These are phyloP conservation scores for Cicer bijugum DNA, from an alignment of 306 rosid species.

Conservation along the genomic window DNA sequence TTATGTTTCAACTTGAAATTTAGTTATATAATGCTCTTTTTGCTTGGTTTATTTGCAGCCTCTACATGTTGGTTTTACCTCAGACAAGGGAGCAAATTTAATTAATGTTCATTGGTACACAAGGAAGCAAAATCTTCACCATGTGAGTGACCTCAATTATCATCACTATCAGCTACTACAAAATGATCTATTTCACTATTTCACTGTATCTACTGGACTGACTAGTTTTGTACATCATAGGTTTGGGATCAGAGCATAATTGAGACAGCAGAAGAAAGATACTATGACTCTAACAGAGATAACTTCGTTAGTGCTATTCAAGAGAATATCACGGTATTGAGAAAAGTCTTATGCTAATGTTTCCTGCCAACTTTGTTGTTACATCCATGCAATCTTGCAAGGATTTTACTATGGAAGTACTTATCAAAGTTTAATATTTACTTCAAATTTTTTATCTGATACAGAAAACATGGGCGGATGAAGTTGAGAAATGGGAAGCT, in stretches of 20 bases:
- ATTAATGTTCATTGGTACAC: conserved; percentile 80
- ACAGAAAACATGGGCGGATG: conserved; percentile 69
- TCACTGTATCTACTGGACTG: background rate
- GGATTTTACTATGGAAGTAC: background rate
- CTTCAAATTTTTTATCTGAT: conserved; percentile 6
- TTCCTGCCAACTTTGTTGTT: background rate
- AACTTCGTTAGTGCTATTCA: conserved; percentile 59
- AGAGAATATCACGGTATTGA: conserved; percentile 62
- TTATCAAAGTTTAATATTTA: background rate
- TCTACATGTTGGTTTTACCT: conserved; percentile 86
- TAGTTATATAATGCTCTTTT: conserved; percentile 15
- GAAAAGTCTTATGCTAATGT: too few relatives aligned
- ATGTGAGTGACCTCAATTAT: conserved; percentile 61
- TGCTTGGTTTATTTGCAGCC: conserved; percentile 62
- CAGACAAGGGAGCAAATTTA: conserved; percentile 80
- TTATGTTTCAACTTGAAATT: conserved; percentile 1
- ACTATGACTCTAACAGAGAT: conserved; percentile 51
- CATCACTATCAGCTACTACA: conserved; percentile 20
- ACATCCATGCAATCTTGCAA: background rate
- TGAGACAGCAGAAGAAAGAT: conserved; percentile 72
- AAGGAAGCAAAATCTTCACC: conserved; percentile 84
- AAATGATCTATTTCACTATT: background rate
- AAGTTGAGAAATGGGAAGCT: conserved; percentile 68
- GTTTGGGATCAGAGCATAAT: conserved; percentile 80
- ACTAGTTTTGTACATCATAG: conserved; percentile 45